Conservation (phyloP, 768 basidiomycete species). For the Rhodotorula diobovata region DNA sequence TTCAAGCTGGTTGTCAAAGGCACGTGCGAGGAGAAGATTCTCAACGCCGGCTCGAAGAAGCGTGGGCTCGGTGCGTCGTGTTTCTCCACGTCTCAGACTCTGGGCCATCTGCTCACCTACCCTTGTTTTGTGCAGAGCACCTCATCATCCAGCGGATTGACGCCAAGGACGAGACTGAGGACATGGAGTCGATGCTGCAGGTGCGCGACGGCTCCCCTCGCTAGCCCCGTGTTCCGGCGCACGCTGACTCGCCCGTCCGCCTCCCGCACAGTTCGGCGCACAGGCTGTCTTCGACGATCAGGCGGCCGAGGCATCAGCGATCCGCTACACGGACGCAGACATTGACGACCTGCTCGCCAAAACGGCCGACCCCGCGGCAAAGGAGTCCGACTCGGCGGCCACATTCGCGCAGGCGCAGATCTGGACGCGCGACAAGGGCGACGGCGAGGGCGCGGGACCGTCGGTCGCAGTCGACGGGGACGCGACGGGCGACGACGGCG, state of each 20-base stretch:
- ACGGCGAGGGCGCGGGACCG: conserved; percentile 51
- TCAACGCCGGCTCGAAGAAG: conserved; percentile 40
- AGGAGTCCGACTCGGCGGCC: conserved; percentile 9
- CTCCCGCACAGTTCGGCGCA: conserved; percentile 26
- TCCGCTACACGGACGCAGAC: conserved; percentile 25
- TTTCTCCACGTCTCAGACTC: conserved; percentile 70
- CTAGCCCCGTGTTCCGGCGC: too few relatives aligned
- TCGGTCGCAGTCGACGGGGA: conserved; percentile 54
- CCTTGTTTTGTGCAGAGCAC: conserved; percentile 17
- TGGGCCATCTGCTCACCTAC: conserved; percentile 1
- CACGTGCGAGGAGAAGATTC: conserved; percentile 56
- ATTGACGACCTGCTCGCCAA: conserved; percentile 44
- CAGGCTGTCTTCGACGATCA: conserved; percentile 28
- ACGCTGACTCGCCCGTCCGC: not conserved
- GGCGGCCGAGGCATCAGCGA: conserved; percentile 13
- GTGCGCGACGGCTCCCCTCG: not conserved
- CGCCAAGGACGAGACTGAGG: conserved; percentile 62
- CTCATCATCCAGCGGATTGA: conserved; percentile 37
- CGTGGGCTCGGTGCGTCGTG: conserved; percentile 61
- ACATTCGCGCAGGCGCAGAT: conserved; percentile 85
- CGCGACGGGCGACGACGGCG: conserved; percentile 49
- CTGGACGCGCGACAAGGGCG: conserved; percentile 75
- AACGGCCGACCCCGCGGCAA: conserved; percentile 17
- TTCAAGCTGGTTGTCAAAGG: conserved; percentile 92
- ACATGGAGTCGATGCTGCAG: conserved; percentile 75